A percentile compares a stretch with the other conserved stretches of the same genome.
phyloP scores from a whole-genome alignment of 305 asterid species.

The Fraxinus xanthoxyloides region DNA sequence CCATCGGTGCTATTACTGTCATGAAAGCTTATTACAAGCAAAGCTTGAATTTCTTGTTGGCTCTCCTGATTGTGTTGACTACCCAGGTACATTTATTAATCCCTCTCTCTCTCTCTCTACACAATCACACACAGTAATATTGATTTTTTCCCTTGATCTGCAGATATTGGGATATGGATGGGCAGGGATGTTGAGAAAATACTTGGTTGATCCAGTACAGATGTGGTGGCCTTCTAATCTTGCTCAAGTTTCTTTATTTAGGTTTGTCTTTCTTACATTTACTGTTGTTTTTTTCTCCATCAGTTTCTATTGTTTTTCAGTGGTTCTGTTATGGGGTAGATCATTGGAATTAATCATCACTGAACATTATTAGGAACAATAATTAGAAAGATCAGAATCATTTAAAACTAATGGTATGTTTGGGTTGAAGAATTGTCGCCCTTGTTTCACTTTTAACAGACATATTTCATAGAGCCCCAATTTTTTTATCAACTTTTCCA shows the following conservation, averaged over 20 bases:
- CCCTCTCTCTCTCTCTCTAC: not conserved
- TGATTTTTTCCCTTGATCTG: conserved; percentile 10
- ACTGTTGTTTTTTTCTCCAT: not conserved
- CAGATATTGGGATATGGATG: conserved; percentile 96
- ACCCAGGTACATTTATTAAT: conserved; percentile 58
- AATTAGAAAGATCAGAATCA: not conserved
- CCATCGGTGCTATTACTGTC: conserved; percentile 95
- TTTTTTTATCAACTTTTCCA: too few species aligned
- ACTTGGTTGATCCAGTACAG: conserved; percentile 91
- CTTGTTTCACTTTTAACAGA: not conserved
- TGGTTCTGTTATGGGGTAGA: not conserved
- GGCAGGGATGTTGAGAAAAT: conserved; percentile 92
- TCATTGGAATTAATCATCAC: not conserved
- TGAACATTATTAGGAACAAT: not conserved
- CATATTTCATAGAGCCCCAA: not conserved
- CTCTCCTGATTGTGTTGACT: conserved; percentile 75
- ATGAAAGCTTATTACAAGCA: conserved; percentile 95
- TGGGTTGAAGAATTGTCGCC: not conserved
- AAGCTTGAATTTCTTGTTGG: conserved; percentile 65
- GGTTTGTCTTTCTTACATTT: conserved; percentile 35
- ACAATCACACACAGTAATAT: not conserved
- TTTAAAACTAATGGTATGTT: not conserved
- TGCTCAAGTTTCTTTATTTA: conserved; percentile 91
- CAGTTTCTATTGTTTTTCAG: not conserved
- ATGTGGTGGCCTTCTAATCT: conserved; percentile 99